Percentiles rank a stretch among this genome's conserved stretches.
Conservation (phyloP, 169 alveolate species). For the Eimeria zaria region DNA sequence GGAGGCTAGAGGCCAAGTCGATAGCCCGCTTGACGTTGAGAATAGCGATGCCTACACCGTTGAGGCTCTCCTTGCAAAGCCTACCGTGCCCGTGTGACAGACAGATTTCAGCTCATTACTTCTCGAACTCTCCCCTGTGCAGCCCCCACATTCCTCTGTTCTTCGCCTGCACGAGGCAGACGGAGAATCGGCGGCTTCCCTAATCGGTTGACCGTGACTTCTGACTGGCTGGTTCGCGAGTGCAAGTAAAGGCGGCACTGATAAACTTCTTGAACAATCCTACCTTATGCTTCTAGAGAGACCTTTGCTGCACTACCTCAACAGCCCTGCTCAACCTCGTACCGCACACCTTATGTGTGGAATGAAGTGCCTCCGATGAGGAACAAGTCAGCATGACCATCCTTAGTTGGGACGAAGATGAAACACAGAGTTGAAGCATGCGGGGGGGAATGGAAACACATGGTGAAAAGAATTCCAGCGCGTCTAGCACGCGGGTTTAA, state of each 20-base stretch:
- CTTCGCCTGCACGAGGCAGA: background rate
- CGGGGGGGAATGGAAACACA: background rate
- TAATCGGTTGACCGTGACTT: background rate
- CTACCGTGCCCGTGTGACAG: background rate
- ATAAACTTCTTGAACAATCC: background rate
- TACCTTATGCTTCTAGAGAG: background rate
- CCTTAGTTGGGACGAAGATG: background rate
- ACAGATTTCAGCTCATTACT: too few species aligned
- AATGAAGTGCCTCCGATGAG: background rate
- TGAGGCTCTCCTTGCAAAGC: background rate
- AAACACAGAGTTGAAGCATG: conserved; percentile 5
- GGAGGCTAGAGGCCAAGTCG: background rate
- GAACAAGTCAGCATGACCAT: background rate
- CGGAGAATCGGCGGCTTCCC: background rate
- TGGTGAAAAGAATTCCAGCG: background rate
- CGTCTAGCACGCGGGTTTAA: background rate
- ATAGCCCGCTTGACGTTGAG: background rate
- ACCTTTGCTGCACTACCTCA: background rate
- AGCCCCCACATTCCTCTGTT: background rate
- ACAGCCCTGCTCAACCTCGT: background rate
- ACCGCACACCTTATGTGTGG: background rate
- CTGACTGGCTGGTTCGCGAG: background rate
- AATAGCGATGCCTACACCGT: background rate
- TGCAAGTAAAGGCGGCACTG: background rate
- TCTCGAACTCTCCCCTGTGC: background rate